Evolutionary conservation across 306 rosid genomes (phyloP).

Genomic region (Quercus parvula): DNA sequence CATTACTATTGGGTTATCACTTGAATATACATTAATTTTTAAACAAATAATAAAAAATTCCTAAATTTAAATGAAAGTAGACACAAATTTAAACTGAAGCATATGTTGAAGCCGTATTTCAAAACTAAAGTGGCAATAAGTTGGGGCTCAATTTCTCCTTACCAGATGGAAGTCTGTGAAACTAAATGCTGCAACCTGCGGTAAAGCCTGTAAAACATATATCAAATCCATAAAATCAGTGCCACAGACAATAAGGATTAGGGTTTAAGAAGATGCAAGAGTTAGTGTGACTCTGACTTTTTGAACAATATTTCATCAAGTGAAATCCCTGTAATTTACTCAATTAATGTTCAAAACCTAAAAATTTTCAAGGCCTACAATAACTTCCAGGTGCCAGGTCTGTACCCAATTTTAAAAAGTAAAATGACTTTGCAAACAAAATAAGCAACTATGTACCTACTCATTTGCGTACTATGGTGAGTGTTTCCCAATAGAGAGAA

Average conservation of each 20-base stretch:
- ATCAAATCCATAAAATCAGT: conserved; percentile 15
- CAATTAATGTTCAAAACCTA: background rate
- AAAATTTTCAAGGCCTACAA: background rate
- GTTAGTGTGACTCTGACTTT: background rate
- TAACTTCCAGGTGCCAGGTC: background rate
- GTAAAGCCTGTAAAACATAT: conserved; percentile 37
- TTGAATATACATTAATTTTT: too few relatives aligned
- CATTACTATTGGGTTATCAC: too few relatives aligned
- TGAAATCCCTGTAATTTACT: background rate
- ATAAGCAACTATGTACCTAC: background rate
- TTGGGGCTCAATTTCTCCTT: conserved; percentile 17
- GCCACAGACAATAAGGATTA: background rate
- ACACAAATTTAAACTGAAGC: background rate
- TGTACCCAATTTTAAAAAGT: background rate
- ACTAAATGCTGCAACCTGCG: conserved; percentile 49
- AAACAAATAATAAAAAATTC: too few relatives aligned
- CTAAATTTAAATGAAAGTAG: too few relatives aligned
- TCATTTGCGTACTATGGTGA: background rate
- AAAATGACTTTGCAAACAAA: background rate
- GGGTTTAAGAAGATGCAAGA: background rate
- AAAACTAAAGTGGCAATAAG: background rate
- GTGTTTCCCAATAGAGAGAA: conserved; percentile 19
- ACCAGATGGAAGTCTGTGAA: conserved; percentile 60
- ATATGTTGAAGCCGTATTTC: background rate
- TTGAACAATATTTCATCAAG: background rate